Percentiles rank a stretch among this genome's conserved stretches.
These are phyloP conservation scores for Pseudogymnoascus sp. DNA, from an alignment of 2,329 filamentous ascomycete species.

Conservation along the genomic window DNA sequence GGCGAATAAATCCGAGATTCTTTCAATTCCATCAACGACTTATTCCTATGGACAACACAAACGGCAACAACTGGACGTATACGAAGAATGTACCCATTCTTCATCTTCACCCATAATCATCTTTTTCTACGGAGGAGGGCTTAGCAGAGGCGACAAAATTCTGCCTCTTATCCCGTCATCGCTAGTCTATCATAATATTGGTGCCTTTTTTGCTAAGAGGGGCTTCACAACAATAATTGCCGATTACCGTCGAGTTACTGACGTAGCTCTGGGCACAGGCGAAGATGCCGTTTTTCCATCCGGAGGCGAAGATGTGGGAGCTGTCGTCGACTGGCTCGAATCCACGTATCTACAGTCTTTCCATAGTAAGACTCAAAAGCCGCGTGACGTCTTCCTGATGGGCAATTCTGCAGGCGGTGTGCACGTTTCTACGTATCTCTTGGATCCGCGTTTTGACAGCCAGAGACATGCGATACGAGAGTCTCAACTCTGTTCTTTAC, in stretches of 20 bases:
- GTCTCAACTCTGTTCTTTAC: conserved; percentile 13
- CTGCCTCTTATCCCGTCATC: conserved; percentile 13
- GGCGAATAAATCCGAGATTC: conserved; percentile 20
- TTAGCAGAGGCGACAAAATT: conserved; percentile 23
- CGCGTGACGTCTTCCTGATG: conserved; percentile 22
- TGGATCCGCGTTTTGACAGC: conserved; percentile 18
- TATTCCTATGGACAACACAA: conserved; percentile 23
- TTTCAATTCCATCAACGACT: conserved; percentile 18
- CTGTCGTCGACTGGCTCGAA: conserved; percentile 21
- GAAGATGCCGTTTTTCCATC: conserved; percentile 20
- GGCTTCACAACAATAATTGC: conserved; percentile 23
- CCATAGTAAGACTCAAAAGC: not conserved
- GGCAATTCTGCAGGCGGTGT: conserved; percentile 28
- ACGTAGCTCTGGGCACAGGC: conserved; percentile 11
- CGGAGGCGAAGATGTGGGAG: conserved; percentile 25
- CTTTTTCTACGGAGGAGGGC: conserved; percentile 26
- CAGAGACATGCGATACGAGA: conserved; percentile 16
- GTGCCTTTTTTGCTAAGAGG: conserved; percentile 22
- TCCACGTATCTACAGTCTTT: not conserved
- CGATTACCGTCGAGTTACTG: conserved; percentile 25
- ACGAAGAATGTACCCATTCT: conserved; percentile 12
- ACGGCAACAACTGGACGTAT: conserved; percentile 26
- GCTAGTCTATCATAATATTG: conserved; percentile 26
- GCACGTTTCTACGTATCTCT: conserved; percentile 24
- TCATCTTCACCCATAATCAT: conserved; percentile 22